These are phyloP conservation scores for Tulasnella sp. DNA, from an alignment of 768 basidiomycete genomes.

Conservation along the genomic window DNA sequence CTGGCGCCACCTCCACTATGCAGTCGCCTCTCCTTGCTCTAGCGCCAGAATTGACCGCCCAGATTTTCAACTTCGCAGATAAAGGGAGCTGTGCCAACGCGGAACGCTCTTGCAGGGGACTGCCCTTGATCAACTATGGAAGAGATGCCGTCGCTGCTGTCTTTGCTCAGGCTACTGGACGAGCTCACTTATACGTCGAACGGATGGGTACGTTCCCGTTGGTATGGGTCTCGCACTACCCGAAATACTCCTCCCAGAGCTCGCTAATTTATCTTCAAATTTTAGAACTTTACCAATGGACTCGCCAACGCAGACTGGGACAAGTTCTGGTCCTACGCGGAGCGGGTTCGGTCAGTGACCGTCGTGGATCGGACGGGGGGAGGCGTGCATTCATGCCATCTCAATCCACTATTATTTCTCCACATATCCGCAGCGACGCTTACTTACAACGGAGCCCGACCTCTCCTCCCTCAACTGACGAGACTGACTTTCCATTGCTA, in stretches of 20 bases:
- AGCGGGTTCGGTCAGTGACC: neutral
- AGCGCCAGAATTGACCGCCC: neutral
- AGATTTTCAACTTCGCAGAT: neutral
- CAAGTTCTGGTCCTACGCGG: neutral
- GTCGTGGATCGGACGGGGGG: neutral
- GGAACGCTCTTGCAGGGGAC: neutral
- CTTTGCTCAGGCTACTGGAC: neutral
- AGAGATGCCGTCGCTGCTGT: neutral
- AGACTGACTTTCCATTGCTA: neutral
- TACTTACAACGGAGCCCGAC: neutral
- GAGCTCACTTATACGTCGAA: neutral
- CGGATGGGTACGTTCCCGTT: neutral
- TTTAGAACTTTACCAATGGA: neutral
- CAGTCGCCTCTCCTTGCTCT: neutral
- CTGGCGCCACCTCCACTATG: neutral
- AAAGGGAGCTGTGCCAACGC: neutral
- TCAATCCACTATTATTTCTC: neutral
- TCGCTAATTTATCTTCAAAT: neutral
- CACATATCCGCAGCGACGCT: neutral
- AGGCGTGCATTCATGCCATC: neutral
- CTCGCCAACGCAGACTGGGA: neutral
- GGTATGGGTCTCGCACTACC: neutral
- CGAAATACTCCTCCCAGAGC: neutral
- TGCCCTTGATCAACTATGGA: neutral
- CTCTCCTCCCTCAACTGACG: neutral